Evolutionary conservation across 805 yeast genomes (phyloP).

Genomic region (Ascoidea rubescens): DNA sequence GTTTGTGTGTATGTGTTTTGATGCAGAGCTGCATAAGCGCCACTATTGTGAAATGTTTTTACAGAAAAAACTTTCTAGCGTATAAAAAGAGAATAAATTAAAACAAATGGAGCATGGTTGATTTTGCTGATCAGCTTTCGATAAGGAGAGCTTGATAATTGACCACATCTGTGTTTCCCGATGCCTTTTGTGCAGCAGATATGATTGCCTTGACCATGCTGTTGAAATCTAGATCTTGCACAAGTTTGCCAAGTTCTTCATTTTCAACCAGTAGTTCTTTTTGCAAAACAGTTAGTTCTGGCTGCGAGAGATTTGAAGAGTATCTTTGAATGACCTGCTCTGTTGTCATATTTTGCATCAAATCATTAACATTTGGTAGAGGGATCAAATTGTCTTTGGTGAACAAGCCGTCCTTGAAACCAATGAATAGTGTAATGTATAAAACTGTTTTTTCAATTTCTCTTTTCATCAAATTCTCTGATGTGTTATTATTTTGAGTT

Average conservation of each 20-base stretch:
- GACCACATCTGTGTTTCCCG: slow-evolving; percentile 21
- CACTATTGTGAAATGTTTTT: too few relatives aligned
- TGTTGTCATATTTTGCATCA: slow-evolving; percentile 2
- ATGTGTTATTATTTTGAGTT: slow-evolving; percentile 20
- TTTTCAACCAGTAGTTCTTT: slow-evolving; percentile 14
- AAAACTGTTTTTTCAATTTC: slow-evolving; percentile 27
- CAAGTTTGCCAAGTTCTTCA: slow-evolving; percentile 13
- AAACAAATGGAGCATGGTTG: too few relatives aligned
- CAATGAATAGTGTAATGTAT: slow-evolving; percentile 28
- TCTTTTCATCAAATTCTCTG: slow-evolving; percentile 27
- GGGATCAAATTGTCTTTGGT: slow-evolving; percentile 11
- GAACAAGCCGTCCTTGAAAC: slow-evolving; percentile 21
- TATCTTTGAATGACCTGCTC: slow-evolving; percentile 4
- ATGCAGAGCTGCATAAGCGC: too few relatives aligned
- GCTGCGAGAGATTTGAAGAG: slow-evolving; percentile 5
- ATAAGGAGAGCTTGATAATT: slow-evolving; percentile 23
- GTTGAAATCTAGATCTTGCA: slow-evolving; percentile 13
- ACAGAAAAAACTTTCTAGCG: too few relatives aligned
- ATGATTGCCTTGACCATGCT: slow-evolving; percentile 20
- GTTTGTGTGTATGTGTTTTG: too few relatives aligned
- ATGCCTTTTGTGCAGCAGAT: slow-evolving; percentile 22
- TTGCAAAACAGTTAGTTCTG: slow-evolving; percentile 7
- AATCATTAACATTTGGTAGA: slow-evolving; percentile 17
- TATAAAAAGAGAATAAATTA: too few relatives aligned
- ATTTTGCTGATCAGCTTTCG: slow-evolving; percentile 9